Evolutionary conservation across 371 early-diverging fungal species (phyloP), one percentile per base, ranked within the genome.

Genomic region (Mortierella sp.): DNA sequence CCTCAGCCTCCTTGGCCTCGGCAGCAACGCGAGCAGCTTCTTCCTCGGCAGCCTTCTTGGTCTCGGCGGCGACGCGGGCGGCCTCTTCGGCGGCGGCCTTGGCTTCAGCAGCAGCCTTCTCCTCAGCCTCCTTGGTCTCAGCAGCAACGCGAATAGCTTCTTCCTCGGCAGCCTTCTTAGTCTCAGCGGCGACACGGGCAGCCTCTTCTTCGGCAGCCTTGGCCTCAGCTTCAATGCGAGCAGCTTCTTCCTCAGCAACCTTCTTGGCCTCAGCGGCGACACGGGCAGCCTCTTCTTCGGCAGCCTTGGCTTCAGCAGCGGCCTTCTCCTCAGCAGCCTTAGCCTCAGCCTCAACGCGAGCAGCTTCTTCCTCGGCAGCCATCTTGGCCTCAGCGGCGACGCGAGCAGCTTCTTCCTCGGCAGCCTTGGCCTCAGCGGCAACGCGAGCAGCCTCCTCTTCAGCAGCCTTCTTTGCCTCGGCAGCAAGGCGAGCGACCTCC

Each of bases 251-350:
- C 62, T 84, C 77, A 54, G 77, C 78, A 62, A 86, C 87, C 49
- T 47, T 47, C 68, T 68, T 68, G 47, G 68, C 57, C 26, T 67
- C 63, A 3, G 58, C 69, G 8, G 65, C 58, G 12, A 66, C 14
- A 22, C 67, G 67, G 20, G 67, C 65, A 47, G 65, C 58, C 43
- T 67, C 68, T 57, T 73, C 74, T 2, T 74, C 75, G 16, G 62
- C 69, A 22, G 55, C 68, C 64, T 71, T 72, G 47, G 84, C 86
- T 68, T 90, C 89, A 72, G 87, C 88, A 16, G 88, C 67, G n/a
- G 83, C 83, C 73, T 85, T 85, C 47, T 86, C 86, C 1, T 30
- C 72, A 18, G 47, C 66, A 9, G 59, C 65, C 66, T 66, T 60
- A 0, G 37, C 18, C n/a, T 60, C 60, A 35, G 60, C 60, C 1